phyloP scores from a whole-genome alignment of 495 filamentous ascomycete species.

The Podospora fimiseda region DNA sequence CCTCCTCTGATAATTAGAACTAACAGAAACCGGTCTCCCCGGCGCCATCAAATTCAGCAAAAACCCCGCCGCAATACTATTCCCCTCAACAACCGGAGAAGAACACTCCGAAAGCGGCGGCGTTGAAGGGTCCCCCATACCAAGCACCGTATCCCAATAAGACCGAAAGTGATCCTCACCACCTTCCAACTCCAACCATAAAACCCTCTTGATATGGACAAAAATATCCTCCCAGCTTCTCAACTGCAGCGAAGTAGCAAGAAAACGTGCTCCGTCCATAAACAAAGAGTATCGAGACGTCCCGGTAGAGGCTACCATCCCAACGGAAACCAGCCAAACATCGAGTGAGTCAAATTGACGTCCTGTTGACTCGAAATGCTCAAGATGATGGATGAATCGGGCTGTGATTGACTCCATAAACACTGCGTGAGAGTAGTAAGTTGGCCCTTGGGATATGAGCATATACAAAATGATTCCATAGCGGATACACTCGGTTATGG shows the following conservation, averaged over 20 bases:
- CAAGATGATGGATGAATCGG: conserved; percentile 26
- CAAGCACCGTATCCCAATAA: conserved; percentile 6
- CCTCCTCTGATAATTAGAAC: not conserved
- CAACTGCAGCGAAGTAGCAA: conserved; percentile 18
- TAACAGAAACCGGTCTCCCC: not conserved
- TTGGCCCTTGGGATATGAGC: conserved; percentile 45
- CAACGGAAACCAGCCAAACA: conserved; percentile 38
- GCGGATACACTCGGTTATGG: conserved; percentile 39
- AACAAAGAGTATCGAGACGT: conserved; percentile 32
- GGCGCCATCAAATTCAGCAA: not conserved
- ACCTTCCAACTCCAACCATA: conserved; percentile 30
- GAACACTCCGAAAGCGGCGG: not conserved
- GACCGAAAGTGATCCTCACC: conserved; percentile 9
- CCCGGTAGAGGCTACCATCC: conserved; percentile 32
- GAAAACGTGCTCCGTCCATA: not conserved
- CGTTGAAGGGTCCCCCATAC: not conserved
- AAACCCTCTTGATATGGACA: conserved; percentile 21
- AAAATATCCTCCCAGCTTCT: conserved; percentile 22
- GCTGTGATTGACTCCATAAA: conserved; percentile 31
- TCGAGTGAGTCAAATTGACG: conserved; percentile 18
- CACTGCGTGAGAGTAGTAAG: conserved; percentile 44
- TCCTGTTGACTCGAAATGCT: conserved; percentile 12
- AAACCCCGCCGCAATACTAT: not conserved
- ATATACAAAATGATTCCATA: conserved; percentile 43
- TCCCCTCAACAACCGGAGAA: not conserved